Evolutionary conservation across 2,329 filamentous ascomycete species (phyloP), one percentile per base, ranked within the genome.

Genomic region (Colletotrichum sp.): DNA sequence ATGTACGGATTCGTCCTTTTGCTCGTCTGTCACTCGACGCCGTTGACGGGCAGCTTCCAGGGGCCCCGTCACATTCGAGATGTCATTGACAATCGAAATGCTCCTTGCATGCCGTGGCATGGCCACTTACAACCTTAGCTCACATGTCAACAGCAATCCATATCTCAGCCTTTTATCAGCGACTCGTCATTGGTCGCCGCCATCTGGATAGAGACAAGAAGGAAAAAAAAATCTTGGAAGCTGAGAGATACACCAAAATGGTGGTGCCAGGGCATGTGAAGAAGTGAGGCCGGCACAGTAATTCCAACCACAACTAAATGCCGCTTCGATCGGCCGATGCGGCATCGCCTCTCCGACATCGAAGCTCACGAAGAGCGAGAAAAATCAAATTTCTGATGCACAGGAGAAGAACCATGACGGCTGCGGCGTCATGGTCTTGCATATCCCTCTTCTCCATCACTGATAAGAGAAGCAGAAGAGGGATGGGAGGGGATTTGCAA

Each of bases 61-160:
- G 55, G 64, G 55, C 56, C 55, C 64, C 62, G 56, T 64, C 62
- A 38, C 24, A 66, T 72, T 66, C 34, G n/a, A 62, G 36, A 34
- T 75, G 73, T 68, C 70, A 75, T 68, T 68, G 56, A 26, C 64
- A 64, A 72, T 38, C 32, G 32, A 60, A 58, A 61, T 30, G 24
- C 56, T 34, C 62, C 43, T 58, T 73, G 73, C 73, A 75, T 75
- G 64, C 56, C 26, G 21, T 73, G 43, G 68, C 72, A 61, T 61
- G 36, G 30, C 48, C 43, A 36, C 52, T 73, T 52, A 24, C 28
- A 38, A 32, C 55, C 62, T 30, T 56, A 36, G 34, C 55, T 68
- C 48, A 55, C 30, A 38, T 34, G 64, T 68, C 58, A 21, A n/a
- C 4, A 21, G n/a, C 26, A 74, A 66, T 12, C 30, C n/a, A 55